Conservation (phyloP, 768 basidiomycete species). For the Asterophora parasitica region DNA sequence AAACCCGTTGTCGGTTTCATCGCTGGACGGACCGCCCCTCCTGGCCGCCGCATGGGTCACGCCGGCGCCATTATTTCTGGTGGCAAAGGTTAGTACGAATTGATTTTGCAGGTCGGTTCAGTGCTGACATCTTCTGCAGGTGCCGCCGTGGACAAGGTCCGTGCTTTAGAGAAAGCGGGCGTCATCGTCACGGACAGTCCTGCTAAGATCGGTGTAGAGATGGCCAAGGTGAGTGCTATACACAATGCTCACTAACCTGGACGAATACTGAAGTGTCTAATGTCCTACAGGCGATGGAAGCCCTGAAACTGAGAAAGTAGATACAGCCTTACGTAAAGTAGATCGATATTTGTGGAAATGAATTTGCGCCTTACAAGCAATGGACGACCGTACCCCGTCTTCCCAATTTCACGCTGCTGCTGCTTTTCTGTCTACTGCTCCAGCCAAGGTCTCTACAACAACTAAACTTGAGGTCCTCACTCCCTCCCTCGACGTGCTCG, state of each 20-base stretch:
- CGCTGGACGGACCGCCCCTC: constrained; percentile 95
- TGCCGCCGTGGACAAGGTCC: constrained; percentile 92
- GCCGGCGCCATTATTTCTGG: constrained; percentile 98
- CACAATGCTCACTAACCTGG: background rate
- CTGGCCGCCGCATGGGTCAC: constrained; percentile 97
- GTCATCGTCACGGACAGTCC: constrained; percentile 93
- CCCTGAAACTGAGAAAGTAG: constrained; percentile 20
- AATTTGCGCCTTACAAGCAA: constrained; percentile 1
- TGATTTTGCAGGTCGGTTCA: background rate
- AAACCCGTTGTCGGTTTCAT: constrained; percentile 99
- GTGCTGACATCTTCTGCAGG: constrained; percentile 33
- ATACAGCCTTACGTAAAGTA: constrained; percentile 18
- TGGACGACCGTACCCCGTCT: constrained; percentile 28
- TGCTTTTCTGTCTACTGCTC: constrained; percentile 52
- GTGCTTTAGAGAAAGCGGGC: constrained; percentile 85
- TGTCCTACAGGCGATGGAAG: constrained; percentile 65
- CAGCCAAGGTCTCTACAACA: constrained; percentile 53
- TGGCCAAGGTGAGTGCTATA: constrained; percentile 69
- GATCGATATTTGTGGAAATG: constrained; percentile 7
- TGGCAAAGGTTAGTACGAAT: constrained; percentile 80
- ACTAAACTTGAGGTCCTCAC: constrained; percentile 71
- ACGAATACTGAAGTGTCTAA: background rate
- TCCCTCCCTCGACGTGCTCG: constrained; percentile 17
- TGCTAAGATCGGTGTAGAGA: constrained; percentile 86
- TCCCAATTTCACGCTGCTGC: constrained; percentile 55